Evolutionary conservation across 2,329 filamentous ascomycete species (phyloP).

Genomic region (Fusarium sp.): DNA sequence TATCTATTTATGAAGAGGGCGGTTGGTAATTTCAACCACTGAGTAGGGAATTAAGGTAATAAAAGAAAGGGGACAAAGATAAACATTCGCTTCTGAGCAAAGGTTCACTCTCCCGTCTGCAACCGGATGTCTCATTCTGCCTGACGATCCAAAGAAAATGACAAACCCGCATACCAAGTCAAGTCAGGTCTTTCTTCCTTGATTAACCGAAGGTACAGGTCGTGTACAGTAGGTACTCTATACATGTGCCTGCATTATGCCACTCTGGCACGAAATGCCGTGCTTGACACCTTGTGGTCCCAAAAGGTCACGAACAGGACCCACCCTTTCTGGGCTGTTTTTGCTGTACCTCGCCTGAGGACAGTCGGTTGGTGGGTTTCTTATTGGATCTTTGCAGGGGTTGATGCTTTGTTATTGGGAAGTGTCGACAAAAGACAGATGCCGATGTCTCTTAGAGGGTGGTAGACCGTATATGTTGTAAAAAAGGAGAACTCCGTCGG

Average conservation of each 20-base stretch:
- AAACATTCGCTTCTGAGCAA: not conserved
- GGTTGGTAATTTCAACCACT: conserved; percentile 18
- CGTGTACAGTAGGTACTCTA: not conserved
- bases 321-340: conserved; percentile 36
- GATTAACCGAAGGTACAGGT: not conserved
- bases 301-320: conserved; percentile 2
- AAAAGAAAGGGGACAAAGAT: conserved; percentile 11
- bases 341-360: conserved; percentile 22
- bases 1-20: conserved; percentile 29
- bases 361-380: not conserved
- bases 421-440: not conserved
- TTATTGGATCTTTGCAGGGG: conserved; percentile 7
- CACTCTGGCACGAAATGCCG: conserved; percentile 38
- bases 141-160: conserved; percentile 2
- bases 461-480: not conserved
- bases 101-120: not conserved
- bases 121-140: not conserved
- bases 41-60: conserved; percentile 10
- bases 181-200: not conserved
- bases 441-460: not conserved
- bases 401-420: not conserved
- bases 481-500: not conserved
- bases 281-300: conserved; percentile 30
- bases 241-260: conserved; percentile 26
- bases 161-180: conserved; percentile 4